These are phyloP conservation scores for Ramaria sp. DNA, from an alignment of 768 basidiomycete species.

Conservation along the genomic window DNA sequence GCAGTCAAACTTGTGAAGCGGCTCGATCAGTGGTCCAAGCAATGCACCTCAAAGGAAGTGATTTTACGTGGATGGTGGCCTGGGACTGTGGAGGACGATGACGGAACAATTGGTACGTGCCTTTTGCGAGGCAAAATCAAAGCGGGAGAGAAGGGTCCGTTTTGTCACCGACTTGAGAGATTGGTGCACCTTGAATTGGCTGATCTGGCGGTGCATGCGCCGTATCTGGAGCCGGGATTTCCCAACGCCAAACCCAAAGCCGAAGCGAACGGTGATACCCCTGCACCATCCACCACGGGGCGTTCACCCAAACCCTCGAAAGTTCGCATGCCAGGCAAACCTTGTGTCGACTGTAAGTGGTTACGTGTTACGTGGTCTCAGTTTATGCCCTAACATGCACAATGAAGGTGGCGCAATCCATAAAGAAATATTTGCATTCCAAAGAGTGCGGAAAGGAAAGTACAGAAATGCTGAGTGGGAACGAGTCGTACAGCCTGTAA, in stretches of 20 bases:
- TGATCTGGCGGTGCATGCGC: conserved; percentile 47
- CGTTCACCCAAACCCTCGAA: conserved; percentile 15
- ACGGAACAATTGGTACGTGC: conserved; percentile 28
- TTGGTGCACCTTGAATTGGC: conserved; percentile 73
- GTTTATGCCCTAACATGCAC: conserved; percentile 4
- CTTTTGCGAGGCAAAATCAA: conserved; percentile 57
- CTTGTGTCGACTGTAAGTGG: conserved; percentile 36
- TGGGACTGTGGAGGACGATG: conserved; percentile 31
- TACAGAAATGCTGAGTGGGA: conserved; percentile 68
- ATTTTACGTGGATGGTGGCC: conserved; percentile 71
- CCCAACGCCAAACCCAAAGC: conserved; percentile 17
- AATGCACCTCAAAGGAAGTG: conserved; percentile 69
- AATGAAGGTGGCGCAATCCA: conserved; percentile 47
- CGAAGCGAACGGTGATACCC: not conserved
- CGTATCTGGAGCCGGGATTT: conserved; percentile 49
- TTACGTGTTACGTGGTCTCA: conserved; percentile 20
- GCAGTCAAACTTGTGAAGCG: conserved; percentile 63
- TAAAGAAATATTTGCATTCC: conserved; percentile 73
- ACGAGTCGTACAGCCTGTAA: conserved; percentile 57
- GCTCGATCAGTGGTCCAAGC: conserved; percentile 71
- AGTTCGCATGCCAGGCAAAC: conserved; percentile 14
- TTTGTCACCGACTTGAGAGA: conserved; percentile 67
- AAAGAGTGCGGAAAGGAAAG: conserved; percentile 37
- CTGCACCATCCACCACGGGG: conserved; percentile 6
- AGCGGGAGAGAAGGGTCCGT: conserved; percentile 49